Conservation (phyloP, 148 eudicot species). For the Agrostemma githago region DNA sequence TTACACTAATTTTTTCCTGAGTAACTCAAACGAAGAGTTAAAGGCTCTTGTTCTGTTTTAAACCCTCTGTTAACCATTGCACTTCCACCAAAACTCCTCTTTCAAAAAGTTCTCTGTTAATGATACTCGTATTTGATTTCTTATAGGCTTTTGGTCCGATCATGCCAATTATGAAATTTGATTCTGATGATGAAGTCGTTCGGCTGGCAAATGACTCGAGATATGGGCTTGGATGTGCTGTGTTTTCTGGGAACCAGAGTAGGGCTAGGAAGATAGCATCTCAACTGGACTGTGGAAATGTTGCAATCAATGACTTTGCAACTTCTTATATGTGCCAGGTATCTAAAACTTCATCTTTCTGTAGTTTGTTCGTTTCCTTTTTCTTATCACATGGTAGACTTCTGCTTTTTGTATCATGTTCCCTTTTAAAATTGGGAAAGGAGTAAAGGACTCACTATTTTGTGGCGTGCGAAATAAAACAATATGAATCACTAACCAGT, state of each 20-base stretch:
- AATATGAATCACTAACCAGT: neutral
- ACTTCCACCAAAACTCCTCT: neutral
- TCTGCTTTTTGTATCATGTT: neutral
- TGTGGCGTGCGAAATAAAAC: neutral
- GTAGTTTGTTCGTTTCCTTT: neutral
- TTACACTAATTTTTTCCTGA: neutral
- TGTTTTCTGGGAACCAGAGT: slow-evolving; percentile 81
- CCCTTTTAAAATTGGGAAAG: neutral
- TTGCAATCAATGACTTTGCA: slow-evolving; percentile 94
- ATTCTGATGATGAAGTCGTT: slow-evolving; percentile 83
- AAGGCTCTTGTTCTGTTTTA: neutral
- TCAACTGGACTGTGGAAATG: slow-evolving; percentile 83
- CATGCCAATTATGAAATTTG: slow-evolving; percentile 91
- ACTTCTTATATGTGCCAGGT: slow-evolving; percentile 98
- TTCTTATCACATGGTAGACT: neutral
- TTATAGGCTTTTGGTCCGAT: slow-evolving; percentile 96
- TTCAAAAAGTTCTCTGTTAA: neutral
- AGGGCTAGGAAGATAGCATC: slow-evolving; percentile 78
- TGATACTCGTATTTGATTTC: neutral
- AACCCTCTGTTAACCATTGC: neutral
- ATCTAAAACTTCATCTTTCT: neutral
- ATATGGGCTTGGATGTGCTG: slow-evolving; percentile 99
- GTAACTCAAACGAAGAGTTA: neutral
- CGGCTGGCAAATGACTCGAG: slow-evolving; percentile 91
- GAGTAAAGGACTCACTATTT: neutral